Evolutionary conservation across 164 flowering plant species (phyloP).

Genomic region (Cinnamomum chago): DNA sequence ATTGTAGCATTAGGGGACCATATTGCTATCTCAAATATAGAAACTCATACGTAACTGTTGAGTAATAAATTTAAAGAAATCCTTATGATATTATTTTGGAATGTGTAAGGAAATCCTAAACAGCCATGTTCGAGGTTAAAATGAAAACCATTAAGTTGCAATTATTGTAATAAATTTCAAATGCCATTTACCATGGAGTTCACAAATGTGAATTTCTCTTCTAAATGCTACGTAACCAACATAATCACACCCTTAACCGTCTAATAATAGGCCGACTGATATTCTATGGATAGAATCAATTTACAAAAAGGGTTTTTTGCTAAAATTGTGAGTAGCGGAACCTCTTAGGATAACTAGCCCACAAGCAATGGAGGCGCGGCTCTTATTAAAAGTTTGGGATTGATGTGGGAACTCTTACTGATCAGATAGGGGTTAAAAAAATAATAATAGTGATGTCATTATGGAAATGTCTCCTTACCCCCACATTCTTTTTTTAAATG

Average conservation of each 20-base stretch:
- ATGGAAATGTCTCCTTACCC: conserved; percentile 88
- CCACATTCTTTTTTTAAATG: conserved; percentile 77
- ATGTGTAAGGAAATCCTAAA: too few relatives aligned
- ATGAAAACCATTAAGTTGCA: too few relatives aligned
- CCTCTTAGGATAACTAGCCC: conserved; percentile 15
- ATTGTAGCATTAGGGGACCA: too few relatives aligned
- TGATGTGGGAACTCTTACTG: conserved; percentile 33
- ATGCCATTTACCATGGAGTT: not conserved
- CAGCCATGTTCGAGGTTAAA: too few relatives aligned
- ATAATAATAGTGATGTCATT: conserved; percentile 86
- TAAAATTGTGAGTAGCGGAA: conserved; percentile 1
- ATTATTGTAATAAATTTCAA: not conserved
- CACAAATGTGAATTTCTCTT: too few relatives aligned
- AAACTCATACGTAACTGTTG: too few relatives aligned
- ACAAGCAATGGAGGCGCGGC: conserved; percentile 31
- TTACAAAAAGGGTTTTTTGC: conserved; percentile 8
- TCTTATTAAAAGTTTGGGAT: conserved; percentile 46
- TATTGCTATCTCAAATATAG: too few relatives aligned
- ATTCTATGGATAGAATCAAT: conserved; percentile 7
- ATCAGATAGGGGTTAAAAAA: conserved; percentile 56
- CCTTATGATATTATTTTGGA: too few relatives aligned
- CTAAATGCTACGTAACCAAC: conserved; percentile 2
- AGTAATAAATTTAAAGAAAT: too few relatives aligned
- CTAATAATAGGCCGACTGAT: conserved; percentile 5
- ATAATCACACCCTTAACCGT: conserved; percentile 3